Percentiles rank a stretch among this genome's conserved stretches.
These are phyloP conservation scores for Pilobolus umbonatus DNA, from an alignment of 192 early-diverging fungal species.

Conservation along the genomic window DNA sequence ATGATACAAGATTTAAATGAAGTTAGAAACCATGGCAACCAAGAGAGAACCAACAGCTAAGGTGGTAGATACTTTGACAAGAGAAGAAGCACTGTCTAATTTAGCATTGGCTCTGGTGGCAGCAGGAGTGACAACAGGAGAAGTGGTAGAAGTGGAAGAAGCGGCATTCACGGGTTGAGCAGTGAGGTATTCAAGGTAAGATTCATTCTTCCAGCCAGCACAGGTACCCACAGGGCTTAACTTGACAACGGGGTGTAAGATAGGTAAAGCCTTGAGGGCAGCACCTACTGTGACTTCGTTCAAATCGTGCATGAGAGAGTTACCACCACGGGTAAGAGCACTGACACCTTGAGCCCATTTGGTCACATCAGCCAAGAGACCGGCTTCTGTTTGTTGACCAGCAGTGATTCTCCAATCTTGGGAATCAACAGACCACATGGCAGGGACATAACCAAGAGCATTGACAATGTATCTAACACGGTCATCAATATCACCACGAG, in stretches of 20 bases:
- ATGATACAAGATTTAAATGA: not conserved
- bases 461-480: conserved; percentile 35
- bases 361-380: conserved; percentile 30
- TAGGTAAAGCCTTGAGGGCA: conserved; percentile 32
- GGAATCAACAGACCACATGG: conserved; percentile 36
- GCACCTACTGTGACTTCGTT: conserved; percentile 39
- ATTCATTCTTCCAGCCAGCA: conserved; percentile 16
- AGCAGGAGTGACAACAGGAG: conserved; percentile 3
- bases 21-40: not conserved
- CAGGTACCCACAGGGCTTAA: conserved; percentile 30
- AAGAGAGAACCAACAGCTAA: not conserved
- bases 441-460: conserved; percentile 41
- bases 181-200: conserved; percentile 15
- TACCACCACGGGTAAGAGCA: conserved; percentile 29
- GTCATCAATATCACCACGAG: conserved; percentile 5
- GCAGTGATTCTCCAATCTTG: conserved; percentile 10
- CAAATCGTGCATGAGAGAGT: conserved; percentile 48
- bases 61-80: not conserved
- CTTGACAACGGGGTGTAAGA: conserved; percentile 23
- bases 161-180: conserved; percentile 2
- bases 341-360: conserved; percentile 24
- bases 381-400: conserved; percentile 23
- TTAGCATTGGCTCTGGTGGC: not conserved
- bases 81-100: not conserved
- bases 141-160: not conserved